Evolutionary conservation across 2,329 filamentous ascomycete genomes (phyloP).

Genomic region (Xylariaceae sp.): DNA sequence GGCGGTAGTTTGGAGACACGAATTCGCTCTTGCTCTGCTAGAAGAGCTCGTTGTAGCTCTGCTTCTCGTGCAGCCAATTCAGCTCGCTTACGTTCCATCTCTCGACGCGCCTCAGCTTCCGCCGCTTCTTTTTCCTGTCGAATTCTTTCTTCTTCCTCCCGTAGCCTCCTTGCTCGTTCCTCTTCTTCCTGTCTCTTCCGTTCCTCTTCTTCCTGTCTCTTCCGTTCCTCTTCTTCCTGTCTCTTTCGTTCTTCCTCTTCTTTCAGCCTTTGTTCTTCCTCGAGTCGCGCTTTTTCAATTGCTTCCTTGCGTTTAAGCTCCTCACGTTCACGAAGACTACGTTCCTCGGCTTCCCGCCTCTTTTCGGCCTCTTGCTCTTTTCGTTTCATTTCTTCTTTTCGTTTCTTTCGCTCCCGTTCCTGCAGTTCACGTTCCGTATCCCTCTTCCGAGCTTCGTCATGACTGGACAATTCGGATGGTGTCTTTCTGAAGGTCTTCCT

Average conservation of each 20-base stretch:
- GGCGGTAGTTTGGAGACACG: constrained; percentile 54
- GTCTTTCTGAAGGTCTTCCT: constrained; percentile 33
- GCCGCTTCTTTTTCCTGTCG: constrained; percentile 36
- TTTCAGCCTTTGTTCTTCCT: constrained; percentile 34
- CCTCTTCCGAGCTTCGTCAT: constrained; percentile 28
- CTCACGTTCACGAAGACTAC: constrained; percentile 24
- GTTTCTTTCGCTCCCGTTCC: constrained; percentile 25
- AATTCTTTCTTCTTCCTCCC: constrained; percentile 36
- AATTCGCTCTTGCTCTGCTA: constrained; percentile 51
- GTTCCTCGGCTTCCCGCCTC: constrained; percentile 33
- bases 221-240: constrained; percentile 33
- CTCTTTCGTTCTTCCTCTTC: constrained; percentile 38
- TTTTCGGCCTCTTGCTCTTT: constrained; percentile 31
- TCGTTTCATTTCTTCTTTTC: constrained; percentile 28
- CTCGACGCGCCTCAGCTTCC: constrained; percentile 44
- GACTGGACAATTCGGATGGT: constrained; percentile 15
- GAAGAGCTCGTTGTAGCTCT: constrained; percentile 44
- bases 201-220: constrained; percentile 36
- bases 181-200: constrained; percentile 31
- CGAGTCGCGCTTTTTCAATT: constrained; percentile 32
- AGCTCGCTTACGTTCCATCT: constrained; percentile 41
- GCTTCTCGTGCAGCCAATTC: constrained; percentile 47
- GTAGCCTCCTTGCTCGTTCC: constrained; percentile 21
- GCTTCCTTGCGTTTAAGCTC: constrained; percentile 29
- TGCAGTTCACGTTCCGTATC: constrained; percentile 29